phyloP scores from a whole-genome alignment of 2,329 filamentous ascomycete species.

The Trichophaea hybrida region DNA sequence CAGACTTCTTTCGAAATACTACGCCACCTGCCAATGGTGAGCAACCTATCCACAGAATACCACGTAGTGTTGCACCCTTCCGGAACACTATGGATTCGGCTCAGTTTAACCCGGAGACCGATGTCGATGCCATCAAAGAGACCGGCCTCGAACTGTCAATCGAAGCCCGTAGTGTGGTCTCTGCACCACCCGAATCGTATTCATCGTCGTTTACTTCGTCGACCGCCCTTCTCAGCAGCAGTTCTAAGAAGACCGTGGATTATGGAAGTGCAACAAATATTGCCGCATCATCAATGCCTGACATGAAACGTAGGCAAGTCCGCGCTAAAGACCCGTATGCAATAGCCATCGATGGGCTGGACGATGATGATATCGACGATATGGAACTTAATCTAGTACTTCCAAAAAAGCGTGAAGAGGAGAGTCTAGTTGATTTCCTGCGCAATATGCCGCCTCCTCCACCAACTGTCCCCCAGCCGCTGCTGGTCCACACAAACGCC shows the following conservation, averaged over 20 bases:
- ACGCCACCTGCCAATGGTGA: constrained; percentile 35
- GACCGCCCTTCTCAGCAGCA: constrained; percentile 46
- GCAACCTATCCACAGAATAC: constrained; percentile 42
- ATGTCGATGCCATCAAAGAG: constrained; percentile 7
- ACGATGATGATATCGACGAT: constrained; percentile 33
- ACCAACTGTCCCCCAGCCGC: constrained; percentile 15
- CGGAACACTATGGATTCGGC: constrained; percentile 75
- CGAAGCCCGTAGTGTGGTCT: constrained; percentile 8
- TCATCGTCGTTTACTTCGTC: constrained; percentile 61
- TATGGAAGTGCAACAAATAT: constrained; percentile 27
- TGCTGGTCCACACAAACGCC: constrained; percentile 1
- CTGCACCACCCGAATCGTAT: constrained; percentile 19
- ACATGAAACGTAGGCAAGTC: constrained; percentile 59
- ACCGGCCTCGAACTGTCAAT: constrained; percentile 20
- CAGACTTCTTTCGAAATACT: constrained; percentile 73
- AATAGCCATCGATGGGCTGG: constrained; percentile 64
- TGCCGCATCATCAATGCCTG: constrained; percentile 29
- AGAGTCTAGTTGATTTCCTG: constrained; percentile 26
- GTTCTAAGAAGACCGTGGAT: constrained; percentile 29
- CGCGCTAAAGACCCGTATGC: constrained; percentile 81
- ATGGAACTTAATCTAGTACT: constrained; percentile 16
- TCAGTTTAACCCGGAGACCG: constrained; percentile 34
- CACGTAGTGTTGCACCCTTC: constrained; percentile 72
- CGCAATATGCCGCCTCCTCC: constrained; percentile 30
- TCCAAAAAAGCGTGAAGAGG: constrained; percentile 20